Evolutionary conservation across 2,329 filamentous ascomycete genomes (phyloP).

Genomic region (Colletotrichum filicis): DNA sequence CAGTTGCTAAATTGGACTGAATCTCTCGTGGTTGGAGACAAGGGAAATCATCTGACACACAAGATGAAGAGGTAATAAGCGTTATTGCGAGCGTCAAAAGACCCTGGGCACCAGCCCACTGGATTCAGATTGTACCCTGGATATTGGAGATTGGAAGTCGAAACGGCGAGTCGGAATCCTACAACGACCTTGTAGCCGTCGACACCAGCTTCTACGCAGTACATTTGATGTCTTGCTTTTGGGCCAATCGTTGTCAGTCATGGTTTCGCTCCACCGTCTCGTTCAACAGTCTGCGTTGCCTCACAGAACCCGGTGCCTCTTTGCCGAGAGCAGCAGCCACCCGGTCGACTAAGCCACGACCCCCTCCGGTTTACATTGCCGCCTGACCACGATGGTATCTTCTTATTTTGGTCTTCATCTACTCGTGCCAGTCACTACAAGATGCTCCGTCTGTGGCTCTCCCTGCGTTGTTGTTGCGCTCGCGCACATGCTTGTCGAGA

Average conservation of each 20-base stretch:
- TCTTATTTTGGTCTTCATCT: not conserved
- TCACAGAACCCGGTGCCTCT: not conserved
- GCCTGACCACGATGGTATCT: slow-evolving; percentile 17
- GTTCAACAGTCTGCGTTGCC: not conserved
- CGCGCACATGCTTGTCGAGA: slow-evolving; percentile 22
- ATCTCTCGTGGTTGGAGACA: not conserved
- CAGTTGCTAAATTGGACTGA: not conserved
- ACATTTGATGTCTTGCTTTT: not conserved
- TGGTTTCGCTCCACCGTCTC: not conserved
- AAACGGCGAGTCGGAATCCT: not conserved
- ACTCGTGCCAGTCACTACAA: not conserved
- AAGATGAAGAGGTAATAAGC: not conserved
- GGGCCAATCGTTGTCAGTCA: not conserved
- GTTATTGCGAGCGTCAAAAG: slow-evolving; percentile 19
- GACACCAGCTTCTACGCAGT: not conserved
- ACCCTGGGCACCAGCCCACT: slow-evolving; percentile 18
- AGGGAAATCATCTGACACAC: slow-evolving; percentile 8
- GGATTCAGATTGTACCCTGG: not conserved
- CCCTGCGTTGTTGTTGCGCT: slow-evolving; percentile 11
- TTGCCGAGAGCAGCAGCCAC: slow-evolving; percentile 26
- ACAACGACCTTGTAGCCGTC: not conserved
- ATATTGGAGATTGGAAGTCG: not conserved
- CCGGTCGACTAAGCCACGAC: slow-evolving; percentile 30
- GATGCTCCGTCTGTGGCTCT: slow-evolving; percentile 4
- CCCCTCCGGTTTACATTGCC: slow-evolving; percentile 6